Base-by-base conservation (phyloP, 176 grass and related monocot genomes). In the Aechmea fasciata region DNA sequence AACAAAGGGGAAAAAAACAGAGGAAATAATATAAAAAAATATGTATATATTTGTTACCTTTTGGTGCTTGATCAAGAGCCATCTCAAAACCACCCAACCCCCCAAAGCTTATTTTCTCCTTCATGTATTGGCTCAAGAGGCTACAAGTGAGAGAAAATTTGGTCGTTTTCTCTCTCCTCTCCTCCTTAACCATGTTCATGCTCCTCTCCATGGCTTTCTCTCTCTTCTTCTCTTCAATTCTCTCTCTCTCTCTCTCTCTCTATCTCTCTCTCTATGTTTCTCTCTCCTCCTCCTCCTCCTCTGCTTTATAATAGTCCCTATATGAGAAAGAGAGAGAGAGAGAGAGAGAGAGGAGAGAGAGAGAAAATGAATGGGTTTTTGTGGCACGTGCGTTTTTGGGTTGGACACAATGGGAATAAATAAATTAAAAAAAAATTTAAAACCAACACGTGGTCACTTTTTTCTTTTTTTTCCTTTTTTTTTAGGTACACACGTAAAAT, bases 81-180 rank as follows among this genome's bases (percentile, higher is more conserved):
- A 74, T 65, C 10, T 65, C 59, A 50, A 74, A 61, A 48, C 59
- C 47, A 48, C 59, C 47, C 14, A 73, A 19, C 12, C 47, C 57
- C 2, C 71, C 57, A 15, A 73, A 73, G 41, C 71, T 23, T 18
- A 19, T n/a, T 48, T 73, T 73, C 71, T 51, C 71, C 57, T 64
- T 73, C 33, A 73, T 15, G 71, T 64, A 73, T 18, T 64, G 71
- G 19, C 71, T 73, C 57, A 73, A 28, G 33, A 64, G 71, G 17
- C 57, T 64, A 49, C 57, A 73, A 9, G 71, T 64, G 13, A 14
- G 11, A n/a, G 71, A 73, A 29, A 73, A 73, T 47, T 47, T 73
- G 41, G 71, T 61, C 1, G 25, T 7, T 41, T 41, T 41, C 33
- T 41, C 33, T 41, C 33, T 41, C 33, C 6, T 41, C 26, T 47